Evolutionary conservation across 2,329 filamentous ascomycete species (phyloP).

Genomic region (Pseudohalonectria lignicola): DNA sequence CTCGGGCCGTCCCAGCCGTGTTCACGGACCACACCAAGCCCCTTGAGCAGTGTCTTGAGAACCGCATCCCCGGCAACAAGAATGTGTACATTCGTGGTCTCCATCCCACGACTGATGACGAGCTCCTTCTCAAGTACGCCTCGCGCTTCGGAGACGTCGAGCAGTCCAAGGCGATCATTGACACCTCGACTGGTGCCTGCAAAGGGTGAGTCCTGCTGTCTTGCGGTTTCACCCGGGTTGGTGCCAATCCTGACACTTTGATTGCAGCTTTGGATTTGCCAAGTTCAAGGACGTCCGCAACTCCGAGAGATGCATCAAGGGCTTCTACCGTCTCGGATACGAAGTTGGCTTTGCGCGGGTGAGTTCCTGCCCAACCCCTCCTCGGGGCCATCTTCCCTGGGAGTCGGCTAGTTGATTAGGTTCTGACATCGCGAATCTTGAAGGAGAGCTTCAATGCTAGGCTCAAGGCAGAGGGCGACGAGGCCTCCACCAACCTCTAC

Average conservation of each 20-base stretch:
- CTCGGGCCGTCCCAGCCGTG: conserved; percentile 79
- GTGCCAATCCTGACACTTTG: background rate
- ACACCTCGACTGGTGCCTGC: conserved; percentile 83
- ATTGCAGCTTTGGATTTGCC: conserved; percentile 81
- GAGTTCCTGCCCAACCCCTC: conserved; percentile 23
- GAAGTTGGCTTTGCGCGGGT: conserved; percentile 96
- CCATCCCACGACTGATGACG: conserved; percentile 88
- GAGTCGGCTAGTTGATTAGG: too few relatives aligned
- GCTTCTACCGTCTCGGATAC: conserved; percentile 88
- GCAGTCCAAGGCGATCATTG: conserved; percentile 97
- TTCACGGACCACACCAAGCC: conserved; percentile 82
- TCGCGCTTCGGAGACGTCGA: conserved; percentile 86
- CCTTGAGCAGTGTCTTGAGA: conserved; percentile 87
- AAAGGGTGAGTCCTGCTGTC: conserved; percentile 96
- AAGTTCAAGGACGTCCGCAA: conserved; percentile 83
- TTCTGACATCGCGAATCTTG: too few relatives aligned
- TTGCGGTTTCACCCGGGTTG: conserved; percentile 5
- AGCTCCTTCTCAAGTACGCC: conserved; percentile 73
- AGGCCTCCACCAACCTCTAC: conserved; percentile 86
- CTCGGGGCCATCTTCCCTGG: too few relatives aligned
- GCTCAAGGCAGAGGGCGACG: conserved; percentile 91
- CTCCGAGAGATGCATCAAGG: conserved; percentile 91
- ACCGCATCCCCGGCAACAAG: conserved; percentile 80
- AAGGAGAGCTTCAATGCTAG: conserved; percentile 94
- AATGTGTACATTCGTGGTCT: conserved; percentile 98